Evolutionary conservation across 23 red algal genomes (phyloP).

Genomic region (Gracilaria vermiculophylla): DNA sequence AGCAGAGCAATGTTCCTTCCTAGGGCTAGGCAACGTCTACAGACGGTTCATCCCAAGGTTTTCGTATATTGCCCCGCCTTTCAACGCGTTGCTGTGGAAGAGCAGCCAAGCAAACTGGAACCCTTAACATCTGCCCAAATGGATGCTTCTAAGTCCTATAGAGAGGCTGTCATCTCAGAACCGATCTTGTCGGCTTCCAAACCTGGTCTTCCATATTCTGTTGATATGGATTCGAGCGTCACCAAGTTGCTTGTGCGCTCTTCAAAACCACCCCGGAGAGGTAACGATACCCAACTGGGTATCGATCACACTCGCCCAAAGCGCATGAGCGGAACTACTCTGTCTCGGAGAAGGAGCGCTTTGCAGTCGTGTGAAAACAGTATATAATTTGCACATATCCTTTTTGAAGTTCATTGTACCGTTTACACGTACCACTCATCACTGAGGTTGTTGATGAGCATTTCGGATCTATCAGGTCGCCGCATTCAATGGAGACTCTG

Average conservation of each 20-base stretch:
- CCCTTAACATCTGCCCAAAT: background rate
- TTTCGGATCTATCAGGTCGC: background rate
- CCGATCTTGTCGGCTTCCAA: background rate
- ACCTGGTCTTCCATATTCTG: background rate
- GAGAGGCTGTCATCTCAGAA: background rate
- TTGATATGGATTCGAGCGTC: background rate
- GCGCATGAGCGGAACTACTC: too few species aligned
- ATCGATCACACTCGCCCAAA: too few species aligned
- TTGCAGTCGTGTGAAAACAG: too few species aligned
- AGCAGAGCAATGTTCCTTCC: background rate
- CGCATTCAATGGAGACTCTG: background rate
- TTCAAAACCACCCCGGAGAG: background rate
- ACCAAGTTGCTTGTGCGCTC: background rate
- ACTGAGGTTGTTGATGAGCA: background rate
- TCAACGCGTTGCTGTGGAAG: background rate
- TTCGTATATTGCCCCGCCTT: background rate
- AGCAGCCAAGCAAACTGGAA: background rate
- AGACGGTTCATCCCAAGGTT: background rate
- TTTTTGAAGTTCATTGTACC: background rate
- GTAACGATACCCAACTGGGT: background rate
- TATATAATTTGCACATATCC: background rate
- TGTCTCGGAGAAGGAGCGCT: too few species aligned
- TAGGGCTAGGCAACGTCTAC: constrained; percentile 2
- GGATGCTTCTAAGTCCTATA: background rate
- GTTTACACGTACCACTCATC: background rate